A percentile compares a stretch with the other conserved stretches of the same genome.
Conservation (phyloP, 106 monocot genomes). For the Chionographis japonica region DNA sequence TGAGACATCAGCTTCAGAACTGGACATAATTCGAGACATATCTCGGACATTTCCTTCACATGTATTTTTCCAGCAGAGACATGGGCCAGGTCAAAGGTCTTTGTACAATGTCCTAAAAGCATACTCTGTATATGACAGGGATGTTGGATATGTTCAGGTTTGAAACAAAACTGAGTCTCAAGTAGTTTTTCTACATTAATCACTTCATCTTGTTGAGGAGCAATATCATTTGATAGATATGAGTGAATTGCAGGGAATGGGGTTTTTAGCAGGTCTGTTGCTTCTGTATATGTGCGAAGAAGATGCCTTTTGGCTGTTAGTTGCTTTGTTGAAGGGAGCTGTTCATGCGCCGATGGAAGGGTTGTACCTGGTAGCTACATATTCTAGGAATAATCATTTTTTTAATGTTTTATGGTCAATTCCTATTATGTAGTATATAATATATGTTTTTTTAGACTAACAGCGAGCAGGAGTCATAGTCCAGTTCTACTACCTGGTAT, state of each 20-base stretch:
- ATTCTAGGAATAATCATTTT: too few species aligned
- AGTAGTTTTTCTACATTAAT: neutral
- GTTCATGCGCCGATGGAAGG: constrained; percentile 99
- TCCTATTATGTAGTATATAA: neutral
- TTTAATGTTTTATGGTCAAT: neutral
- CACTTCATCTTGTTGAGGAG: constrained; percentile 7
- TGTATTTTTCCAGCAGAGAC: constrained; percentile 94
- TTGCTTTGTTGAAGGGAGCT: constrained; percentile 94
- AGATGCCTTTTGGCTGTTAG: constrained; percentile 99
- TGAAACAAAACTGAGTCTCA: constrained; percentile 1
- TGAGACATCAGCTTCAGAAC: constrained; percentile 90
- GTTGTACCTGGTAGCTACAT: constrained; percentile 65
- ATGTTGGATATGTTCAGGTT: constrained; percentile 99
- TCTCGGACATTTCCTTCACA: constrained; percentile 97
- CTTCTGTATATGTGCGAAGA: constrained; percentile 99
- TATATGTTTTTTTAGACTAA: neutral
- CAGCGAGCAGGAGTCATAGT: too few species aligned
- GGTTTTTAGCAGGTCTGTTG: constrained; percentile 82
- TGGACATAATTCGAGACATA: constrained; percentile 98
- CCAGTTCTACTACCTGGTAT: too few species aligned
- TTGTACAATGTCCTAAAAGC: constrained; percentile 97
- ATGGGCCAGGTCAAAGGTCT: constrained; percentile 97
- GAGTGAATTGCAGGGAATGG: constrained; percentile 81
- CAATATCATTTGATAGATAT: constrained; percentile 6
- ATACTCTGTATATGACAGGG: constrained; percentile 94